Percentiles rank a stretch among this genome's conserved stretches.
phyloP scores from a whole-genome alignment of 805 yeast species.

The Starmerella geochares region DNA sequence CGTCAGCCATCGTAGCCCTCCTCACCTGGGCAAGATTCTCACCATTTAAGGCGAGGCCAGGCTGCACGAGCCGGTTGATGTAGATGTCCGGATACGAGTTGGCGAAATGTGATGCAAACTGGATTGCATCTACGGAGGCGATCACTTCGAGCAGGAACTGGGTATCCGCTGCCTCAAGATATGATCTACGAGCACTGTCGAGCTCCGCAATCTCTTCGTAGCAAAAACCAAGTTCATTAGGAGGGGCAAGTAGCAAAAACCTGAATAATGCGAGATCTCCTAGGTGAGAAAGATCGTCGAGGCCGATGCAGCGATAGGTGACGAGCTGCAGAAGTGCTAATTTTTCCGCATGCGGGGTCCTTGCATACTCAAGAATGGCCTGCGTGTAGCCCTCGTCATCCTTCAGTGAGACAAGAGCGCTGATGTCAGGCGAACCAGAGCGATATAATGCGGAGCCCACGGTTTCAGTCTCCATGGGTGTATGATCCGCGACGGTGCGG shows the following conservation, averaged over 20 bases:
- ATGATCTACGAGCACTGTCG: constrained; percentile 7
- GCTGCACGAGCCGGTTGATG: constrained; percentile 12
- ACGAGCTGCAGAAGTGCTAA: constrained; percentile 18
- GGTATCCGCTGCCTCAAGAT: background rate
- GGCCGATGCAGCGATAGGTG: constrained; percentile 11
- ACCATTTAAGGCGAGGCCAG: constrained; percentile 6
- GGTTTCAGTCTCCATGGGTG: constrained; percentile 17
- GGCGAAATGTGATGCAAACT: constrained; percentile 15
- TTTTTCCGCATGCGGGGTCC: constrained; percentile 11
- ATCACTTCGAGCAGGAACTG: constrained; percentile 9
- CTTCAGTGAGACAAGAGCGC: constrained; percentile 11
- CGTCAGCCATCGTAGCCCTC: constrained; percentile 5
- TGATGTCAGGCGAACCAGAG: constrained; percentile 15
- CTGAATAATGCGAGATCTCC: constrained; percentile 3
- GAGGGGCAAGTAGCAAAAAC: constrained; percentile 16
- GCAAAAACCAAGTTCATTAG: constrained; percentile 18
- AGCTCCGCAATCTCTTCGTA: constrained; percentile 19
- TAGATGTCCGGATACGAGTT: constrained; percentile 15
- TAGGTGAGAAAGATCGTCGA: constrained; percentile 6
- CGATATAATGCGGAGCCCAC: constrained; percentile 14
- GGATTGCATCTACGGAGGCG: constrained; percentile 5
- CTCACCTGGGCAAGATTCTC: constrained; percentile 1
- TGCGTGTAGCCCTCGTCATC: constrained; percentile 15
- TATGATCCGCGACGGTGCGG: constrained; percentile 4
- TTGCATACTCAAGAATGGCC: constrained; percentile 13